phyloP scores from a whole-genome alignment of 345 rosid genomes.

The Lumnitzera racemosa region DNA sequence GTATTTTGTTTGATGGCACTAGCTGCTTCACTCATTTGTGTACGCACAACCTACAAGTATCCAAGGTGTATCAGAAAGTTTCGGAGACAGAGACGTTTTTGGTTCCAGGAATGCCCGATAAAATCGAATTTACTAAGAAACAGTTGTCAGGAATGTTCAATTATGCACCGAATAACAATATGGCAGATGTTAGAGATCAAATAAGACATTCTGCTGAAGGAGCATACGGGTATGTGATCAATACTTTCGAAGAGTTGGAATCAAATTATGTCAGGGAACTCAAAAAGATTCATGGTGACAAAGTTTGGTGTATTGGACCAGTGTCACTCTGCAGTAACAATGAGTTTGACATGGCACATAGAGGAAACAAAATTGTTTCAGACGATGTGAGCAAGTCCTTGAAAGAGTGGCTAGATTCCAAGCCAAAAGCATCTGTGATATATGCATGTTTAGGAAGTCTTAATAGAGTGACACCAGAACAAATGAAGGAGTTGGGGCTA shows the following conservation, averaged over 20 bases:
- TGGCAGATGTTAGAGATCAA: conserved; percentile 18
- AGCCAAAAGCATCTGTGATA: conserved; percentile 26
- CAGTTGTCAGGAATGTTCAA: conserved; percentile 33
- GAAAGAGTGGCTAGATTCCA: conserved; percentile 24
- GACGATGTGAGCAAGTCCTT: conserved; percentile 4
- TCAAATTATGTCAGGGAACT: conserved; percentile 12
- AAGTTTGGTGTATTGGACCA: conserved; percentile 47
- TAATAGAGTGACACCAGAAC: conserved; percentile 21
- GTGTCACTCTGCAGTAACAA: conserved; percentile 25
- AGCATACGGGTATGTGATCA: conserved; percentile 24
- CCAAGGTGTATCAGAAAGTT: conserved; percentile 15
- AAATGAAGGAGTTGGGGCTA: conserved; percentile 29
- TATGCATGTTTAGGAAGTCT: conserved; percentile 49
- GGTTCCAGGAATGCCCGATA: conserved; percentile 27
- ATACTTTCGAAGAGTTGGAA: conserved; percentile 35
- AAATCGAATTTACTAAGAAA: conserved; percentile 17
- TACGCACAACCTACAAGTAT: conserved; percentile 13
- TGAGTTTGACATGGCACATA: conserved; percentile 23
- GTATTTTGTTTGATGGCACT: conserved; percentile 35
- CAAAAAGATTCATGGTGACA: conserved; percentile 8
- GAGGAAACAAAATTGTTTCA: conserved; percentile 25
- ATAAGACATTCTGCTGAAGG: conserved; percentile 21
- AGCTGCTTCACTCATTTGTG: conserved; percentile 25
- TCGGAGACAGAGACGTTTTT: conserved; percentile 24
- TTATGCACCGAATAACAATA: conserved; percentile 1